Base-by-base conservation (phyloP, 1,139 yeast species). In the Zygoascus meyerae region DNA sequence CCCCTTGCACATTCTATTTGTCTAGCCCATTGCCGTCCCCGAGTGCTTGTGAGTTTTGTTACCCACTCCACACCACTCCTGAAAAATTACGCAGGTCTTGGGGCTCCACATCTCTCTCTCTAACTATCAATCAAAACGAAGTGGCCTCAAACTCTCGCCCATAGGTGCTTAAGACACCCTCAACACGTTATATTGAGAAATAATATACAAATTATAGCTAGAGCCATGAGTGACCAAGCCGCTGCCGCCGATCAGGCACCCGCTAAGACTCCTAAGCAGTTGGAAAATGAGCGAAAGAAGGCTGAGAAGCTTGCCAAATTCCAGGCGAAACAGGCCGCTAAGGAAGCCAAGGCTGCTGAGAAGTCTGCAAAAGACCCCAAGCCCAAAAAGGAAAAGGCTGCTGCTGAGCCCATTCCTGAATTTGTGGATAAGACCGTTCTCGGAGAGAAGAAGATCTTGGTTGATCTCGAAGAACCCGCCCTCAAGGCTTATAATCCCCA, bases 231-330 rank as follows among this genome's bases (percentile, higher is more conserved):
- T 3, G 33, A 6, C 12, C 36, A 40, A 16, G 43, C 32, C 10
- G 32, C 36, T 33, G 37, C 36, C 7, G 15, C 14, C 12, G 35
- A 30, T 8, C 33, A 30, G 8, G 41, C 26, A 6, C 26, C 41
- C 16, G 40, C 40, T 47, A 70, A 70, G 56, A 68, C 73, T 37
- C 70, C 64, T 48, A 69, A 66, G 54, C 73, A 63, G 63, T 61
- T 90, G 48, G 97, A 90, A 67, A 90, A 89, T 65, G 98, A 92
- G 71, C 81, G 83, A 63, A 90, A 90, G 74, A 90, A 90, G 77
- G 97, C 97, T 46, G 98, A 92, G 72, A 92, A 92, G 67, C 72
- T 89, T 63, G 95, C 97, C 63, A 92, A 90, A 66, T 90, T 90
- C 68, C 78, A 83, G 59, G 97, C 97, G 47, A 92, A 92, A 69